phyloP scores from a whole-genome alignment of 2,329 filamentous ascomycete genomes.

The Nectriaceae sp. region DNA sequence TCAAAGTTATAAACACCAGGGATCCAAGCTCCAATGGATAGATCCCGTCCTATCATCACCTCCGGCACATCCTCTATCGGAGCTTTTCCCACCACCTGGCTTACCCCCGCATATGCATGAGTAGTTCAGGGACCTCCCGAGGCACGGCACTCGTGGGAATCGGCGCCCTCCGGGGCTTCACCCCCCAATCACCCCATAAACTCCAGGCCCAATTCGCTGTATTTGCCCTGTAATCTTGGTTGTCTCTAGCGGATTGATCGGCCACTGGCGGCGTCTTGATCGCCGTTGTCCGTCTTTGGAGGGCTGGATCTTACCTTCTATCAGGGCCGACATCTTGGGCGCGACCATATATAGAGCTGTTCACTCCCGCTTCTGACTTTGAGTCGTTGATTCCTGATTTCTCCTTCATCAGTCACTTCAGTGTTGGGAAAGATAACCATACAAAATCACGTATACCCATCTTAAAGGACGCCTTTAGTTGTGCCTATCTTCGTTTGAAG shows the following conservation, averaged over 20 bases:
- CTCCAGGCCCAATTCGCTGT: conserved; percentile 18
- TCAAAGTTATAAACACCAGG: neutral
- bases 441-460: too few relatives aligned
- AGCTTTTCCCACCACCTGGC: too few relatives aligned
- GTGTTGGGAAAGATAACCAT: too few relatives aligned
- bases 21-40: neutral
- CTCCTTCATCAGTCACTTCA: too few relatives aligned
- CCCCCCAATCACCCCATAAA: conserved; percentile 25
- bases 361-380: neutral
- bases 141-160: conserved; percentile 16
- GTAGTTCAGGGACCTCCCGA: neutral
- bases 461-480: too few relatives aligned
- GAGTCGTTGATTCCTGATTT: neutral
- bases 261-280: conserved; percentile 21
- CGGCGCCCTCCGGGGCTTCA: conserved; percentile 30
- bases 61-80: neutral
- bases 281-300: conserved; percentile 27
- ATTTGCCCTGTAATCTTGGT: conserved; percentile 2
- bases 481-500: too few relatives aligned
- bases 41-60: neutral
- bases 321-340: neutral
- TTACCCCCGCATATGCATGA: neutral
- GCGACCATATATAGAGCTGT: neutral
- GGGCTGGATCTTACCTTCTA: neutral
- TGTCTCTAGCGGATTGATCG: conserved; percentile 12